A percentile compares a stretch with the other conserved stretches of the same genome.
Conservation (phyloP, 2,329 filamentous ascomycete genomes). For the Colletotrichum spaethianum region DNA sequence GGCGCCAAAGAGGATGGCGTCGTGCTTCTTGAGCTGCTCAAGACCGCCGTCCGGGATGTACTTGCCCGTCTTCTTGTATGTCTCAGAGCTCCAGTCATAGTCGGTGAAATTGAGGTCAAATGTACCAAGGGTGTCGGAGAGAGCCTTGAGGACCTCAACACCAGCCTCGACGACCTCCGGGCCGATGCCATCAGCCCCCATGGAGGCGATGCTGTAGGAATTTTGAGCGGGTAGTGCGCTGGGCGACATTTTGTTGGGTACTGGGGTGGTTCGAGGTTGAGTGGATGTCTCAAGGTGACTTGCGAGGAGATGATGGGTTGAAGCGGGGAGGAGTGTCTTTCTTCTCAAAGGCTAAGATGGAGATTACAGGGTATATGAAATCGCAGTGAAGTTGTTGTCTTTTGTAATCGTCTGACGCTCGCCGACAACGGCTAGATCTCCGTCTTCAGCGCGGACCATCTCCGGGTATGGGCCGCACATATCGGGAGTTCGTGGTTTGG, state of each 20-base stretch:
- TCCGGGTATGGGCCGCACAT: constrained; percentile 11
- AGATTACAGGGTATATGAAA: neutral
- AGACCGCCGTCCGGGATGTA: constrained; percentile 75
- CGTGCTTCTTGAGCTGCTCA: constrained; percentile 45
- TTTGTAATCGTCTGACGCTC: constrained; percentile 23
- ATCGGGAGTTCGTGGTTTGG: constrained; percentile 22
- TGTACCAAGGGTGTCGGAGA: constrained; percentile 64
- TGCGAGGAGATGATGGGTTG: neutral
- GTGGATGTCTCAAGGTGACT: neutral
- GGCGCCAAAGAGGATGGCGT: constrained; percentile 51
- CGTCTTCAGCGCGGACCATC: constrained; percentile 9
- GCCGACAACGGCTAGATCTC: constrained; percentile 34
- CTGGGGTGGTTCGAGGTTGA: neutral
- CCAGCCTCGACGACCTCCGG: constrained; percentile 73
- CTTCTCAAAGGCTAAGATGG: neutral
- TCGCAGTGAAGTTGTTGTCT: constrained; percentile 23
- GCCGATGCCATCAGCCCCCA: constrained; percentile 76
- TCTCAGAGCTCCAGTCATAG: constrained; percentile 78
- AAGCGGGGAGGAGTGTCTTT: neutral
- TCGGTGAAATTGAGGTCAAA: constrained; percentile 75
- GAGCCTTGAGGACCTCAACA: constrained; percentile 71
- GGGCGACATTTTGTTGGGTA: constrained; percentile 33
- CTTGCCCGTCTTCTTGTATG: constrained; percentile 75
- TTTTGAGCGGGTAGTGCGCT: constrained; percentile 44
- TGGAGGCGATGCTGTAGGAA: constrained; percentile 69